These are phyloP conservation scores for Fusarium caatingaense DNA, from an alignment of 2,329 filamentous ascomycete genomes.

Conservation along the genomic window DNA sequence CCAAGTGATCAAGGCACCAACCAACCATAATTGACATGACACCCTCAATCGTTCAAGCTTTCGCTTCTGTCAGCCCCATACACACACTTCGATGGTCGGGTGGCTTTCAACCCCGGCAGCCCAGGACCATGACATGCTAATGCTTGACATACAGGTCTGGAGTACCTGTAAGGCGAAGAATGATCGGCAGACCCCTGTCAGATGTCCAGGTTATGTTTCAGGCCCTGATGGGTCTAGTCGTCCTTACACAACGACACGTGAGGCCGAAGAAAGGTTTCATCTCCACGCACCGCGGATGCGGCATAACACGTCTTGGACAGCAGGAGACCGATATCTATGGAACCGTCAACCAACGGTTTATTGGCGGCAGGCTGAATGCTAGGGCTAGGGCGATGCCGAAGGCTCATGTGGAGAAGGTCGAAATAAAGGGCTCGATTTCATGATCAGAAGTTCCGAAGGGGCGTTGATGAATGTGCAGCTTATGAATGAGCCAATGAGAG, in stretches of 20 bases:
- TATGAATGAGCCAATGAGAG: slow-evolving; percentile 45
- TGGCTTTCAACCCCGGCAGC: slow-evolving; percentile 40
- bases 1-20: slow-evolving; percentile 32
- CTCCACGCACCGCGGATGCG: slow-evolving; percentile 43
- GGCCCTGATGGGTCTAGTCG: slow-evolving; percentile 28
- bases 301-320: slow-evolving; percentile 38
- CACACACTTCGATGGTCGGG: slow-evolving; percentile 33
- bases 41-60: slow-evolving; percentile 38
- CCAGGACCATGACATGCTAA: slow-evolving; percentile 32
- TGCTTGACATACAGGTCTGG: slow-evolving; percentile 29
- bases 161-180: slow-evolving; percentile 27
- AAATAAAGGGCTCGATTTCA: slow-evolving; percentile 35
- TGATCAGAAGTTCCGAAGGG: slow-evolving; percentile 39
- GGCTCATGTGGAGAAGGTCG: slow-evolving; percentile 31
- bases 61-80: slow-evolving; percentile 36
- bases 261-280: slow-evolving; percentile 46
- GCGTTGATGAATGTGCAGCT: slow-evolving; percentile 37
- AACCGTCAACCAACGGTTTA: slow-evolving; percentile 27
- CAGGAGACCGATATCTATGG: slow-evolving; percentile 32
- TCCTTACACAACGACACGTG: slow-evolving; percentile 46
- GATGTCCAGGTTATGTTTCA: slow-evolving; percentile 43
- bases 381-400: slow-evolving; percentile 31
- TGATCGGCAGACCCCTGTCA: slow-evolving; percentile 40
- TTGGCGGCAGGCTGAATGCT: slow-evolving; percentile 25
- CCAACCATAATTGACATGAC: slow-evolving; percentile 36